Evolutionary conservation across 495 filamentous ascomycete species (phyloP).

Genomic region (Pseudevernia furfuracea): DNA sequence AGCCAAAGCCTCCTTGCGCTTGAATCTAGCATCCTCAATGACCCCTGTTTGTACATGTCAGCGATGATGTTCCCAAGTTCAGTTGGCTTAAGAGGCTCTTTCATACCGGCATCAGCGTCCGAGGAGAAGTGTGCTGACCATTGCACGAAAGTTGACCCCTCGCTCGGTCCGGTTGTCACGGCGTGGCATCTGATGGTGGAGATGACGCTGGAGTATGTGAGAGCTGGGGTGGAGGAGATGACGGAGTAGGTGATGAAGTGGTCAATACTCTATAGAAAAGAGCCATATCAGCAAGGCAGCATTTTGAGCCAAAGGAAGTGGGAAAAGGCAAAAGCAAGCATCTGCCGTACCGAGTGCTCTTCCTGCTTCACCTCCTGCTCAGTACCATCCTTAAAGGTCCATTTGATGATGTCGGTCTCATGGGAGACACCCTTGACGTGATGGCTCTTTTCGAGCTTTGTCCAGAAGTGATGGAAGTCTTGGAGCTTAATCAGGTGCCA

Average conservation of each 20-base stretch:
- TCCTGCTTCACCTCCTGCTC: constrained; percentile 61
- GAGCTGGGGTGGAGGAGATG: constrained; percentile 52
- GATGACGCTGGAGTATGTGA: constrained; percentile 53
- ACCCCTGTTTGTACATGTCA: constrained; percentile 41
- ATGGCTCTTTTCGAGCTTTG: constrained; percentile 41
- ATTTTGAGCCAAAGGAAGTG: not conserved
- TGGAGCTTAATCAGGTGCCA: constrained; percentile 64
- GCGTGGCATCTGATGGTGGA: constrained; percentile 55
- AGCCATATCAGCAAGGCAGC: not conserved
- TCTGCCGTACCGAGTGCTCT: constrained; percentile 51
- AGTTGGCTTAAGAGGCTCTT: not conserved
- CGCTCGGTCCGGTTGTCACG: constrained; percentile 51
- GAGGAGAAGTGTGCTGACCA: constrained; percentile 60
- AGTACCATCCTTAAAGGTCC: constrained; percentile 58
- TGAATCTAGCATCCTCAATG: constrained; percentile 64
- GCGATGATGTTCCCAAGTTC: not conserved
- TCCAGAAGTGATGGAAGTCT: constrained; percentile 55
- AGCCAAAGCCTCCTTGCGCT: constrained; percentile 58
- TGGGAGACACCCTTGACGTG: constrained; percentile 48
- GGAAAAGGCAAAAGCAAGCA: constrained; percentile 10
- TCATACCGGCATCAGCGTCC: constrained; percentile 59
- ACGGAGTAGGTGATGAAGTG: constrained; percentile 64
- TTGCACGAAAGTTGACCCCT: constrained; percentile 53
- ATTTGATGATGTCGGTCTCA: constrained; percentile 57
- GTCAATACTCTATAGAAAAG: constrained; percentile 46